phyloP scores from a whole-genome alignment of 164 flowering plant species.

The Houttuynia cordata region DNA sequence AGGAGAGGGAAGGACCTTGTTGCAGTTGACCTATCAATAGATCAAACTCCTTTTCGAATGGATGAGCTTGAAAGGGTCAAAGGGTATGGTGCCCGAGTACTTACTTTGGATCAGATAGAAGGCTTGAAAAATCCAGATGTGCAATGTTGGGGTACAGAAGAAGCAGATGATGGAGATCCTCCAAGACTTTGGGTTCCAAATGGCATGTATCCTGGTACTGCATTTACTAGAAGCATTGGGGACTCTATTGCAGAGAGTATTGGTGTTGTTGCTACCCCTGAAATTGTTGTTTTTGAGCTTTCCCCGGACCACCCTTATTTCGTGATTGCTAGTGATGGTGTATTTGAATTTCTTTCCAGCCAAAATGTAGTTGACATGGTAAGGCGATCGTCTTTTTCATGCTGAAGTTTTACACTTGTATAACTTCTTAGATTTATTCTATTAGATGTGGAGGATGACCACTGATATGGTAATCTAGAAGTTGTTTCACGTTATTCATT shows the following conservation, averaged over 20 bases:
- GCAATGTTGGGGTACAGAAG: constrained; percentile 96
- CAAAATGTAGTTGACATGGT: constrained; percentile 97
- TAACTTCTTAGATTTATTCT: too few species aligned
- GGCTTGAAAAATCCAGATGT: constrained; percentile 87
- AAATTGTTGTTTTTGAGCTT: constrained; percentile 79
- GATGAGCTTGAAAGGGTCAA: constrained; percentile 92
- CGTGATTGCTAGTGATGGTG: constrained; percentile 97
- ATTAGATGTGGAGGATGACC: too few species aligned
- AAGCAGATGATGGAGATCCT: constrained; percentile 91
- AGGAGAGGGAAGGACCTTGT: constrained; percentile 60
- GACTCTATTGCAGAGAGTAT: constrained; percentile 91
- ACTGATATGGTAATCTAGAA: too few species aligned
- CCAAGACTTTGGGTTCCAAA: constrained; percentile 91
- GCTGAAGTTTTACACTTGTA: neutral
- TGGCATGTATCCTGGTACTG: constrained; percentile 98
- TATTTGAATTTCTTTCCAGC: constrained; percentile 92
- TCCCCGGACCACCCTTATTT: constrained; percentile 68
- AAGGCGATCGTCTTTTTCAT: constrained; percentile 13
- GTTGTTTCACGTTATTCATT: too few species aligned
- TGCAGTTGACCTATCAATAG: constrained; percentile 82
- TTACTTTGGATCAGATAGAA: constrained; percentile 94
- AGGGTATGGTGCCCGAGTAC: constrained; percentile 84
- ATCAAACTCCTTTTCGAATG: constrained; percentile 79
- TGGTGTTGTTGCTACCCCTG: constrained; percentile 94
- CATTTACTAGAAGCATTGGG: constrained; percentile 92